phyloP scores from a whole-genome alignment of 192 early-diverging fungal species.

The Spinellus fusiger region DNA sequence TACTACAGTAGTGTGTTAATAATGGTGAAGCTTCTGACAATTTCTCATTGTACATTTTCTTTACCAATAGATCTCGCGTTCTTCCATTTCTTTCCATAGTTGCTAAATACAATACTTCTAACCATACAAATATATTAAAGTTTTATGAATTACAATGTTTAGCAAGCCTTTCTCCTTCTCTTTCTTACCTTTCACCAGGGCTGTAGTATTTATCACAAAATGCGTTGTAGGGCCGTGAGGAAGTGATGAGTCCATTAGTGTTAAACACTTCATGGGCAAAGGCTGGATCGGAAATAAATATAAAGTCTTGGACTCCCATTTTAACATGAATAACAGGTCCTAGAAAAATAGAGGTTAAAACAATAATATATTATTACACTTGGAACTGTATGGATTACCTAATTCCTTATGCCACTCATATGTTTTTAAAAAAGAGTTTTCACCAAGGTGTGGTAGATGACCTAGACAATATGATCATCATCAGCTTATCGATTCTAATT shows the following conservation, averaged over 20 bases:
- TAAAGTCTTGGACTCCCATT: constrained; percentile 6
- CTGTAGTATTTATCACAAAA: background rate
- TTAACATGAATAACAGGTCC: background rate
- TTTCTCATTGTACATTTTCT: too few species aligned
- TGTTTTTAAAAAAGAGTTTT: background rate
- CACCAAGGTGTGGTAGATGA: background rate
- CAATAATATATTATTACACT: background rate
- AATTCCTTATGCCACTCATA: too few species aligned
- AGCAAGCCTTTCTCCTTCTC: background rate
- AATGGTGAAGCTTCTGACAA: too few species aligned
- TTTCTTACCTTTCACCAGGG: background rate
- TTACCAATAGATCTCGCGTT: too few species aligned
- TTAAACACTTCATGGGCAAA: constrained; percentile 6
- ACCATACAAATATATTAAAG: background rate
- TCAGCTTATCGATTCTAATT: background rate
- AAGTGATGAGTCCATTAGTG: background rate
- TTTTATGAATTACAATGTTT: background rate
- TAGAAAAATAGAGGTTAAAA: background rate
- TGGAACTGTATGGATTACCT: background rate
- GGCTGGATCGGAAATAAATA: background rate
- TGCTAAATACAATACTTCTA: too few species aligned
- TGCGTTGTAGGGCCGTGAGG: background rate
- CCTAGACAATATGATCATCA: background rate
- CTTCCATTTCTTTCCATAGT: too few species aligned
- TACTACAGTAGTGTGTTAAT: too few species aligned